Evolutionary conservation across 257 asterid species (phyloP), one percentile per base, ranked within the genome.

Genomic region (Solanum ossicruentum): DNA sequence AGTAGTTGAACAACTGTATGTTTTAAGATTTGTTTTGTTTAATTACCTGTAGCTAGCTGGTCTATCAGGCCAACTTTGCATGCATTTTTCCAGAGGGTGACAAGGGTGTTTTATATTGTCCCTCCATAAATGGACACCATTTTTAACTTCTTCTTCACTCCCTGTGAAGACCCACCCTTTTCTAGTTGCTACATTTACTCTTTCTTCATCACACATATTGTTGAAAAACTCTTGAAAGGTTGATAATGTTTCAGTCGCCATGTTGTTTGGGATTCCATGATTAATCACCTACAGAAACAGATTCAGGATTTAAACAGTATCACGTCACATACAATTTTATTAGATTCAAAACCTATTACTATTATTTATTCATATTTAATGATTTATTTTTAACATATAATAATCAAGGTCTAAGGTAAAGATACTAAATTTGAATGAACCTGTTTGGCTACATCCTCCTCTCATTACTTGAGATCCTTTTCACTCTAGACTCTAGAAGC

Each of bases 41-140:
- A 5, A 23, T 54, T 75, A 89, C 89, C 88, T 79, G 72, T 86
- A 89, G 84, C 73, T 70, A 8, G 69, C 8, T 49, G 90, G 89
- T 60, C 85, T 84, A 77, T 81, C 55, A 28, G 90, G 89, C 92
- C 90, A 89, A 11, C 43, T 69, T 26, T 78, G 84, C n/a, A 86
- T 72, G 70, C 83, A 39, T 39, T 86, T 86, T 16, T 82, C 85
- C 11, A 84, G 57, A 49, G 90, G 92, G 80, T 84, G 83, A 84
- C 88, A 82, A 45, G 56, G 82, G 69, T 84, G 88, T 36, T 84
- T 85, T 20, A 88, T 41, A 80, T 58, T 86, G 32, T 86, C 90
- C 41, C 90, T 84, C 90, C 90, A 88, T 67, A 47, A 86, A 81
- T 88, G 88, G 2, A 84, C 26, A 45, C 86, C 86, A 56, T 86